Percentiles rank a stretch among this genome's conserved stretches.
Evolutionary conservation across 129 eudicot genomes (phyloP).

Genomic region (Arctium minus): DNA sequence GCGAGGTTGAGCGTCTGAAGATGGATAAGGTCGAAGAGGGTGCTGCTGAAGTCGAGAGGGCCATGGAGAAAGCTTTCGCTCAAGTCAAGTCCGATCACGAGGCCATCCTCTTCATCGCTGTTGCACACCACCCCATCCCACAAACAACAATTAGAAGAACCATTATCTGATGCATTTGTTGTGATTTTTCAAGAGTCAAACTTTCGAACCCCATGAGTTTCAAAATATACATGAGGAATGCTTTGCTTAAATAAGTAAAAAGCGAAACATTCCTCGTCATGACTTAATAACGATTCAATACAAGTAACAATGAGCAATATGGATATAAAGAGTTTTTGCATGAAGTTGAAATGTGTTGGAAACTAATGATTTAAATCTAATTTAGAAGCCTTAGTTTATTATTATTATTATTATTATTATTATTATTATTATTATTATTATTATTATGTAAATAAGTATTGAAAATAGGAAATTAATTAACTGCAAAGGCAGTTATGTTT

Average conservation of each 20-base stretch:
- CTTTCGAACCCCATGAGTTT: neutral
- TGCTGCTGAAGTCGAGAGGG: constrained; percentile 3
- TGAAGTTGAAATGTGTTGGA: neutral
- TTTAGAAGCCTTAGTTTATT: no score
- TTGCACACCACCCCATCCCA: constrained; percentile 17
- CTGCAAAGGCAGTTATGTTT: no score
- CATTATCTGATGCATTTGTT: neutral
- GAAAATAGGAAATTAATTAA: no score
- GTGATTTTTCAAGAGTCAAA: constrained; percentile 3
- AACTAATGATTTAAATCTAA: no score
- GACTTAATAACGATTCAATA: neutral
- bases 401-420: no score
- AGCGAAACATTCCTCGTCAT: neutral
- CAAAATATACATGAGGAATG: neutral
- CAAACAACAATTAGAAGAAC: constrained; percentile 4
- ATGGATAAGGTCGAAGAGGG: constrained; percentile 18
- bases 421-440: no score
- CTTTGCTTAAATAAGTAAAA: constrained; percentile 5
- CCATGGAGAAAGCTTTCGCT: constrained; percentile 3
- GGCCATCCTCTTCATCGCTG: neutral
- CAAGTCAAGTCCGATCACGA: constrained; percentile 17
- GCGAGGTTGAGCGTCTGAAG: constrained; percentile 19
- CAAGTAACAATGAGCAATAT: neutral
- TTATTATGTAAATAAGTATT: no score
- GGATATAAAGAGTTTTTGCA: neutral